These are phyloP conservation scores for Plantago ovata DNA, from an alignment of 257 asterid species.

Conservation along the genomic window DNA sequence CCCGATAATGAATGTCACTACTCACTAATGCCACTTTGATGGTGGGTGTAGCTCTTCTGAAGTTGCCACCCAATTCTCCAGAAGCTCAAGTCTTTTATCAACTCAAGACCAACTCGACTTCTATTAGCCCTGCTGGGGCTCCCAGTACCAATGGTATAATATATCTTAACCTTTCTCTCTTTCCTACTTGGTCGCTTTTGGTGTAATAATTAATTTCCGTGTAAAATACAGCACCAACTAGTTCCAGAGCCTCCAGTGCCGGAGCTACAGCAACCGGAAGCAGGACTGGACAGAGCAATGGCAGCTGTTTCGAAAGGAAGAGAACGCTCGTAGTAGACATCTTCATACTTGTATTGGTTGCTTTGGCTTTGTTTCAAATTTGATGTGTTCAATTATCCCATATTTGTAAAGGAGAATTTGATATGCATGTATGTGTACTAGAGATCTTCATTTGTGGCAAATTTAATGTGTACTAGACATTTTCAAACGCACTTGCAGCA, in stretches of 20 bases:
- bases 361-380: background rate
- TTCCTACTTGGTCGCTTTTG: background rate
- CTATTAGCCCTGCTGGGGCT: slow-evolving; percentile 23
- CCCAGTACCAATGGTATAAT: slow-evolving; percentile 26
- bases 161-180: background rate
- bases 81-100: slow-evolving; percentile 75
- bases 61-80: slow-evolving; percentile 72
- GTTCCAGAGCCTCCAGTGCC: slow-evolving; percentile 14
- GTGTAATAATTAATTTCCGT: too few relatives aligned
- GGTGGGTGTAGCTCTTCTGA: slow-evolving; percentile 73
- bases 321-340: slow-evolving; percentile 22
- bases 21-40: too few relatives aligned
- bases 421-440: too few relatives aligned
- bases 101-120: slow-evolving; percentile 24
- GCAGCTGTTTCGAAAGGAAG: slow-evolving; percentile 22
- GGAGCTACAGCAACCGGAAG: slow-evolving; percentile 19
- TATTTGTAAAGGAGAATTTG: too few relatives aligned
- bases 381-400: background rate
- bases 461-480: too few relatives aligned
- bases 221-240: slow-evolving; percentile 20
- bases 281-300: slow-evolving; percentile 23
- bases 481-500: too few relatives aligned
- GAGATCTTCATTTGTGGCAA: too few relatives aligned
- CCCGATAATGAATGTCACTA: too few relatives aligned
- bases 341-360: slow-evolving; percentile 18